These are phyloP conservation scores for Saccharomycopsis phalli DNA, from an alignment of 1,139 yeast species.

Conservation along the genomic window DNA sequence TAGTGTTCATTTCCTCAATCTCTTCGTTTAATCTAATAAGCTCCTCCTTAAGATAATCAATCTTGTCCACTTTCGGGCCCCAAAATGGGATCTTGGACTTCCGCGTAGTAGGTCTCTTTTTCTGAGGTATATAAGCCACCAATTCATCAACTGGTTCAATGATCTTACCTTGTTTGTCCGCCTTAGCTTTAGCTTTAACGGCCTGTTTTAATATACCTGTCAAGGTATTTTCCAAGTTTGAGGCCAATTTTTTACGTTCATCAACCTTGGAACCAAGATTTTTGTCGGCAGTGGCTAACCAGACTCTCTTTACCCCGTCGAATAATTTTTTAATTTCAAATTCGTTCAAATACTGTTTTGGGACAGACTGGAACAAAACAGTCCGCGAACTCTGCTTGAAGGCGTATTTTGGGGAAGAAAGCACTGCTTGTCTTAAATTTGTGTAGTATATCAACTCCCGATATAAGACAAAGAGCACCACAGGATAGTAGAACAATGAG, in stretches of 20 bases:
- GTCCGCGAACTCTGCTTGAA: slow-evolving; percentile 60
- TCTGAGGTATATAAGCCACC: slow-evolving; percentile 41
- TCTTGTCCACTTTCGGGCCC: slow-evolving; percentile 51
- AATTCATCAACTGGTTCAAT: slow-evolving; percentile 52
- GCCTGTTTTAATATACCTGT: slow-evolving; percentile 49
- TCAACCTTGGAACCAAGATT: slow-evolving; percentile 44
- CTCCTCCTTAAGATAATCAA: slow-evolving; percentile 47
- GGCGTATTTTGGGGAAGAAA: slow-evolving; percentile 65
- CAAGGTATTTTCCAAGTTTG: slow-evolving; percentile 51
- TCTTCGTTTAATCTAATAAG: slow-evolving; percentile 48
- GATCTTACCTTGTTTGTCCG: slow-evolving; percentile 47
- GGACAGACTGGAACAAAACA: slow-evolving; percentile 55
- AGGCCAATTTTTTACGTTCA: slow-evolving; percentile 46
- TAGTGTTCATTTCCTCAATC: slow-evolving; percentile 43
- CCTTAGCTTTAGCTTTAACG: slow-evolving; percentile 43
- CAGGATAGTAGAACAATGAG: slow-evolving; percentile 60
- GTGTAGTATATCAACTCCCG: slow-evolving; percentile 63
- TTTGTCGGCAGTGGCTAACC: slow-evolving; percentile 56
- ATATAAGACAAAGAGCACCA: slow-evolving; percentile 52
- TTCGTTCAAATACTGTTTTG: slow-evolving; percentile 41
- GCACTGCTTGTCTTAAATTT: slow-evolving; percentile 56
- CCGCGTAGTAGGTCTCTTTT: slow-evolving; percentile 63
- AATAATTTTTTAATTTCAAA: slow-evolving; percentile 44
- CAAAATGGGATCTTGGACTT: slow-evolving; percentile 35
- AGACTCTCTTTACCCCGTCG: slow-evolving; percentile 51